phyloP scores from a whole-genome alignment of 2,329 filamentous ascomycete species.

The Paracorniculantispora psalliotae region DNA sequence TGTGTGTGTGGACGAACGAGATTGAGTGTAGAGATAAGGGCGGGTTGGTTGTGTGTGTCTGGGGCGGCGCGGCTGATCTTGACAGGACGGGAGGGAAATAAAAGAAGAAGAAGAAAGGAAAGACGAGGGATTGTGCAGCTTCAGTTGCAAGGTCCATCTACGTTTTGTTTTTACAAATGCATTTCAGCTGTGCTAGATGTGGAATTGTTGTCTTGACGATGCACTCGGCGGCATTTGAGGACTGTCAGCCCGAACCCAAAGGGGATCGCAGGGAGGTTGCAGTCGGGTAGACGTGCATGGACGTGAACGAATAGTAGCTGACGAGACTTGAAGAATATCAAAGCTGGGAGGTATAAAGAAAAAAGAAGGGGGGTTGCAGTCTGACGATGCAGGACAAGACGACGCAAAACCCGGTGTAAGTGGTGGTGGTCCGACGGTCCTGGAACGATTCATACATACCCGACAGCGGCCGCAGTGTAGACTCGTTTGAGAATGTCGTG shows the following conservation, averaged over 20 bases:
- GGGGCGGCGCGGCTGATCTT: background rate
- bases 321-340: background rate
- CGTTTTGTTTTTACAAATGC: no score
- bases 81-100: background rate
- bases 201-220: no score
- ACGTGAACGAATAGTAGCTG: background rate
- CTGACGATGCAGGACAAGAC: background rate
- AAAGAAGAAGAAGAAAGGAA: background rate
- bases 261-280: background rate
- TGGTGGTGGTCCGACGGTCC: background rate
- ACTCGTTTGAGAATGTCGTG: no score
- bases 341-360: background rate
- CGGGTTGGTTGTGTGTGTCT: background rate
- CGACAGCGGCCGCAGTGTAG: background rate
- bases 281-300: background rate
- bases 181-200: no score
- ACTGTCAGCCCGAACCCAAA: background rate
- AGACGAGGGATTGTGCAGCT: no score
- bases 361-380: no score
- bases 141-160: no score
- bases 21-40: conserved; percentile 4
- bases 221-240: no score
- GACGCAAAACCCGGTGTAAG: background rate
- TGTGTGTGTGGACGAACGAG: background rate
- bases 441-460: background rate